A percentile compares a stretch with the other conserved stretches of the same genome.
phyloP scores from a whole-genome alignment of 1,284 basidiomycete genomes.

The Peniophora sp. region DNA sequence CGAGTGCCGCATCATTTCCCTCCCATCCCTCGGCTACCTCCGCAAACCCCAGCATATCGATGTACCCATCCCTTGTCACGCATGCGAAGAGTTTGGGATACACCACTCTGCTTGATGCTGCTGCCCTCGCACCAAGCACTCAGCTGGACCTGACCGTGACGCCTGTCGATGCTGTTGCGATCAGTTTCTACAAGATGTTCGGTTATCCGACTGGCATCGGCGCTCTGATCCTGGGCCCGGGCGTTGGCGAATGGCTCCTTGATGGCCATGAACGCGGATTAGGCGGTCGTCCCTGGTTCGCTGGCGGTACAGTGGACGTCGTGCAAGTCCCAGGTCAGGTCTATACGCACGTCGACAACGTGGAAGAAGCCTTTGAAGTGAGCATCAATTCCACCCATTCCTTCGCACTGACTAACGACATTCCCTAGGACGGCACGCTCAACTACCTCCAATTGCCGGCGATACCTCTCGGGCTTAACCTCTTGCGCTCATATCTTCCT shows the following conservation, averaged over 20 bases:
- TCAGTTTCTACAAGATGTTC: slow-evolving; percentile 88
- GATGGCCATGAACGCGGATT: slow-evolving; percentile 56
- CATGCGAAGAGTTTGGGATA: slow-evolving; percentile 66
- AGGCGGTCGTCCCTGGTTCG: slow-evolving; percentile 73
- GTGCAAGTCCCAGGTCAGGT: slow-evolving; percentile 71
- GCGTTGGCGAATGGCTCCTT: slow-evolving; percentile 71
- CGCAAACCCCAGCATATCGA: neutral
- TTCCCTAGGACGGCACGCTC: slow-evolving; percentile 69
- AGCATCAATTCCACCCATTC: slow-evolving; percentile 7
- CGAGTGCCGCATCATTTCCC: neutral
- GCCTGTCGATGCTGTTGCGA: slow-evolving; percentile 71
- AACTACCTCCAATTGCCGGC: slow-evolving; percentile 72
- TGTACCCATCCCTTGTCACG: slow-evolving; percentile 25
- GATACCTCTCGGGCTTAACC: slow-evolving; percentile 65
- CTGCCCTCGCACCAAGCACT: slow-evolving; percentile 70
- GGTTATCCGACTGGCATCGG: slow-evolving; percentile 83
- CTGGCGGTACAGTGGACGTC: slow-evolving; percentile 74
- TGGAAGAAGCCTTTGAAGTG: slow-evolving; percentile 73
- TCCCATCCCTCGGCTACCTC: neutral
- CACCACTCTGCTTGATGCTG: slow-evolving; percentile 67
- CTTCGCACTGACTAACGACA: neutral
- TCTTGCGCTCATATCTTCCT: slow-evolving; percentile 68
- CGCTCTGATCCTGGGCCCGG: slow-evolving; percentile 76
- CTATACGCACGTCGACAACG: slow-evolving; percentile 49
- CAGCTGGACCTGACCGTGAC: slow-evolving; percentile 54